Base-by-base conservation (phyloP, 805 yeast species). In the Kuraishia piskuri region DNA sequence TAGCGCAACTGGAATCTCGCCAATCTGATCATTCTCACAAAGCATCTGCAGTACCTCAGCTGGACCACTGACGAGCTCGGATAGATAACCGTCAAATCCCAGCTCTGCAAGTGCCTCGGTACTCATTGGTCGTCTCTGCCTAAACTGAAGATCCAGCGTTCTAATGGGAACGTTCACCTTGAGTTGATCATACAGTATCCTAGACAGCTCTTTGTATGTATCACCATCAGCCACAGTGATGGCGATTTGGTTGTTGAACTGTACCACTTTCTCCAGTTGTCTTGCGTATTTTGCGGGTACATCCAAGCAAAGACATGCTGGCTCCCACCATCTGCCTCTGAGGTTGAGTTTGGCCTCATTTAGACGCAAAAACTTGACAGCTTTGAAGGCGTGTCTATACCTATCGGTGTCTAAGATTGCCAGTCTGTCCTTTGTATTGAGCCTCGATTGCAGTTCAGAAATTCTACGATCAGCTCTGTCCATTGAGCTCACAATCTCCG, bases 81-180 rank as follows among this genome's bases (percentile, higher is more conserved):
- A 67, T 23, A 90, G 59, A 61, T 80, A 88, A 0, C 96, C 94
- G 53, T 88, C 96, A 65, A 94, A 90, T 0, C 96, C 96, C 22
- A 72, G 66, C 0, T 54, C 37, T 25, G 57, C 61, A 1, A 90
- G 59, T 50, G 74, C 63, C 8, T 71, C 71, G 2, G 54, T 48
- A 1, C 58, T 46, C 25, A 60, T 47, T 31, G 50, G 48, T 20
- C 58, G 59, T 17, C 53, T 48, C 4, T 52, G 46, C 12, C 53
- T 52, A 24, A 54, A 54, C 51, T 51, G 53, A 14, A 49, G 53
- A 31, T 54, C 64, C 54, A 56, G 61, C 1, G 82, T 77, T 75
- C 90, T 80, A 51, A 84, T 73, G 12, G 88, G 79, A 5, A 83
- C 80, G 54, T 78, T 78, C 52, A 70, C 68, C 17, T 61, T 62